Conservation (phyloP, 139 green algal genomes). For the Coelastrella sp. region DNA sequence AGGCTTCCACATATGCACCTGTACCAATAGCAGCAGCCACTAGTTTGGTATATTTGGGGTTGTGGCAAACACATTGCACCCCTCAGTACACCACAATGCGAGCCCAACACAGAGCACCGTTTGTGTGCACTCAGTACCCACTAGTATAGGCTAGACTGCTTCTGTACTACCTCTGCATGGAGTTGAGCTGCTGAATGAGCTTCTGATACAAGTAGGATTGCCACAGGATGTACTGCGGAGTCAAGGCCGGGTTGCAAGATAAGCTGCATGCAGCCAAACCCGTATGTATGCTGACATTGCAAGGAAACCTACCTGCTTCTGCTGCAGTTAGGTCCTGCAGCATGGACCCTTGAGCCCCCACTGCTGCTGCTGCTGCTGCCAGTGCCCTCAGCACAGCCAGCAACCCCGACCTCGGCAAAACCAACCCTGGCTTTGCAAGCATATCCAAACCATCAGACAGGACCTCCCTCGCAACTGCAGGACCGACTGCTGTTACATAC, state of each 20-base stretch:
- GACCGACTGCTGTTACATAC: background rate
- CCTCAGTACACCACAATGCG: too few relatives aligned
- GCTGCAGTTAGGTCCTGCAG: background rate
- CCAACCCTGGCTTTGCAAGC: background rate
- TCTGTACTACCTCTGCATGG: too few relatives aligned
- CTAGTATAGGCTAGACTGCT: too few relatives aligned
- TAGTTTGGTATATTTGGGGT: background rate
- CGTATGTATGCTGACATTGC: background rate
- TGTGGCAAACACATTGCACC: too few relatives aligned
- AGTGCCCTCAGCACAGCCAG: constrained; percentile 24
- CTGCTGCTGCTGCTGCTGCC: constrained; percentile 39
- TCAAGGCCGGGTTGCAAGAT: background rate
- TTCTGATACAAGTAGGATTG: too few relatives aligned
- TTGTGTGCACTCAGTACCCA: too few relatives aligned
- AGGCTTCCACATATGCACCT: background rate
- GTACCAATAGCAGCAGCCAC: background rate
- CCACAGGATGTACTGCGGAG: too few relatives aligned
- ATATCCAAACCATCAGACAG: background rate
- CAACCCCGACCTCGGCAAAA: constrained; percentile 6
- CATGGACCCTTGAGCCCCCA: background rate
- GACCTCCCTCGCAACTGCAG: background rate
- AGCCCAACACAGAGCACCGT: too few relatives aligned
- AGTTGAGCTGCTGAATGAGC: too few relatives aligned
- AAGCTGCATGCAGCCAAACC: background rate
- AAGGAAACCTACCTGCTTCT: background rate